Evolutionary conservation across 768 basidiomycete species (phyloP), one percentile per base, ranked within the genome.

Genomic region (Hirschioporus abietinus): DNA sequence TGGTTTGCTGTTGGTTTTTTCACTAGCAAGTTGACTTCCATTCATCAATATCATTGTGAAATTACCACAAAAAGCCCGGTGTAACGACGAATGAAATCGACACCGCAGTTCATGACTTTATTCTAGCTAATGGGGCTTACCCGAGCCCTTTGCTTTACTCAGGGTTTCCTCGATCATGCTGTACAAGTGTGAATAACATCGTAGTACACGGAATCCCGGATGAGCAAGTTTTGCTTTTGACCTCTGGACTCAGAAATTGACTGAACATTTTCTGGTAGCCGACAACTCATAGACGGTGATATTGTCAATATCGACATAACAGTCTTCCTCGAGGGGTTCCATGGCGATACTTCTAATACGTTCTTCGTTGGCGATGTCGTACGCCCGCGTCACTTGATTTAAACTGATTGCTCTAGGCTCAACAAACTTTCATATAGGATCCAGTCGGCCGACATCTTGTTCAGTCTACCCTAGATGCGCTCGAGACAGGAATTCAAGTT

Each of bases 271-370:
- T 65, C 60, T 26, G 65, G 10, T 69, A 95, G 94, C 66, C 92
- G 94, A 36, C 87, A 86, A 0, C 82, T 97, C 2, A 84, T 90
- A 73, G 81, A 92, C 60, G 91, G 90, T 0, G 95, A 97, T 68
- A 91, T 97, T 60, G 80, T 97, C 71, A 95, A 95, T 74, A 81
- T 96, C 59, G 95, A 97, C 75, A 77, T 97, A 9, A 96, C 95
- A 0, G 82, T 96, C 8, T 96, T 85, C 74, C 77, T 89, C n/a
- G 78, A 92, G 66, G 90, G 91, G 1, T 94, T 86, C 75, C 95
- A 96, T 70, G 95, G 95, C 0, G 95, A 96, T 71, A 96, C 94
- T 0, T 95, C 93, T 0, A 78, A 83, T 63, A 96, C 91, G 0
- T 95, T 94, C 74, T 76, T 90, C 1, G 88, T 96, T 6, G 94